Evolutionary conservation across 208 protist genomes (phyloP).

Genomic region (Naegleria fowleri): DNA sequence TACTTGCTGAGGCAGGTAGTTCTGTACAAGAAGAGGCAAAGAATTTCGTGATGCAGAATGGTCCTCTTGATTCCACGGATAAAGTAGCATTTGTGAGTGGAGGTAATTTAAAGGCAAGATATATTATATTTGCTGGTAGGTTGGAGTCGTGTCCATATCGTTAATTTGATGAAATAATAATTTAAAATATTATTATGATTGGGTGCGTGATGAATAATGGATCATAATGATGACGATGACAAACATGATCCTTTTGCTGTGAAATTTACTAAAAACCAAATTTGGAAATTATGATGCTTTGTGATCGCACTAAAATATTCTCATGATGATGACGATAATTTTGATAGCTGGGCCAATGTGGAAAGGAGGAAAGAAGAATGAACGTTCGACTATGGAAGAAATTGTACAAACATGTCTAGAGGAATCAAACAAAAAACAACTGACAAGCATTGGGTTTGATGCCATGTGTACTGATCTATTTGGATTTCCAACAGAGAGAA

Average conservation of each 20-base stretch:
- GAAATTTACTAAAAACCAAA: too few species aligned
- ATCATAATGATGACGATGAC: too few species aligned
- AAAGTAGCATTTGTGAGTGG: neutral
- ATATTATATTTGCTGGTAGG: neutral
- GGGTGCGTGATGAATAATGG: too few species aligned
- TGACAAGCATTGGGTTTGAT: neutral
- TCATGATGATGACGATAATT: too few species aligned
- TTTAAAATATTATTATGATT: too few species aligned
- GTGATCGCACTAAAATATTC: too few species aligned
- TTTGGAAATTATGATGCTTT: too few species aligned
- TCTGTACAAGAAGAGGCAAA: neutral
- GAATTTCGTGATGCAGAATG: neutral
- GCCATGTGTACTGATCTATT: neutral
- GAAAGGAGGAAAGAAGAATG: slow-evolving; percentile 11
- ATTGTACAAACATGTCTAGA: neutral
- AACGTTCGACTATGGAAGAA: neutral
- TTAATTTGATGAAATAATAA: too few species aligned
- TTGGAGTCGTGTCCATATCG: neutral
- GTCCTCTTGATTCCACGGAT: neutral
- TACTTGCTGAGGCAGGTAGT: neutral
- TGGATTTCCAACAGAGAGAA: neutral
- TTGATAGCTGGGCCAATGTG: neutral
- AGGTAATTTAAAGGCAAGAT: neutral
- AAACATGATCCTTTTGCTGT: too few species aligned
- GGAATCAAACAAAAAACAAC: neutral